These are phyloP conservation scores for Coemansia sp. DNA, from an alignment of 192 early-diverging fungal genomes.

Conservation along the genomic window DNA sequence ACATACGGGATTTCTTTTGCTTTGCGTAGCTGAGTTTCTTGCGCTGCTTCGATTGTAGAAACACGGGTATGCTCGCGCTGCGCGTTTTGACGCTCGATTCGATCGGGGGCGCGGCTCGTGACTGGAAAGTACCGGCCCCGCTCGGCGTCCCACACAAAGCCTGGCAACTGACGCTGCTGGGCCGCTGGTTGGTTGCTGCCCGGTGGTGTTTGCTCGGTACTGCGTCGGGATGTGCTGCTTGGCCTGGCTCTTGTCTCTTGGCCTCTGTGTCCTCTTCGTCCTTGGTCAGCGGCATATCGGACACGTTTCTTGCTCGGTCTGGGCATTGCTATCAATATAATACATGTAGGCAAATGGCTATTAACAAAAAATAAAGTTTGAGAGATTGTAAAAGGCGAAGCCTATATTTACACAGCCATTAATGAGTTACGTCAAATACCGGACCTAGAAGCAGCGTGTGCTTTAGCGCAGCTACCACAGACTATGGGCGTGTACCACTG, in stretches of 20 bases:
- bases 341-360: too few species aligned
- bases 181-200: background rate
- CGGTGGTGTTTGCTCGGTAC: background rate
- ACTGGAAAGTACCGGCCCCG: slow-evolving; percentile 42
- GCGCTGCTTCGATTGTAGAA: slow-evolving; percentile 1
- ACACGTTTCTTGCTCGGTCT: background rate
- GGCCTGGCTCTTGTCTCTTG: background rate
- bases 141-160: slow-evolving; percentile 48
- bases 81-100: slow-evolving; percentile 20
- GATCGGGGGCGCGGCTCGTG: slow-evolving; percentile 27
- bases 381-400: too few species aligned
- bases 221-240: background rate
- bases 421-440: too few species aligned
- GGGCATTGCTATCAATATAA: background rate
- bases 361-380: too few species aligned
- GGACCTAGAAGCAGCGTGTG: too few species aligned
- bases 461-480: too few species aligned
- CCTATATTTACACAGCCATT: too few species aligned
- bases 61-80: slow-evolving; percentile 18
- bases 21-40: background rate
- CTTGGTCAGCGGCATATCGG: background rate
- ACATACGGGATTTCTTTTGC: background rate
- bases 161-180: slow-evolving; percentile 24
- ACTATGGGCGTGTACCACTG: too few species aligned
- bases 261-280: background rate